A percentile compares a stretch with the other conserved stretches of the same genome.
These are phyloP conservation scores for Ilyonectria destructans DNA, from an alignment of 2,329 filamentous ascomycete species.

Conservation along the genomic window DNA sequence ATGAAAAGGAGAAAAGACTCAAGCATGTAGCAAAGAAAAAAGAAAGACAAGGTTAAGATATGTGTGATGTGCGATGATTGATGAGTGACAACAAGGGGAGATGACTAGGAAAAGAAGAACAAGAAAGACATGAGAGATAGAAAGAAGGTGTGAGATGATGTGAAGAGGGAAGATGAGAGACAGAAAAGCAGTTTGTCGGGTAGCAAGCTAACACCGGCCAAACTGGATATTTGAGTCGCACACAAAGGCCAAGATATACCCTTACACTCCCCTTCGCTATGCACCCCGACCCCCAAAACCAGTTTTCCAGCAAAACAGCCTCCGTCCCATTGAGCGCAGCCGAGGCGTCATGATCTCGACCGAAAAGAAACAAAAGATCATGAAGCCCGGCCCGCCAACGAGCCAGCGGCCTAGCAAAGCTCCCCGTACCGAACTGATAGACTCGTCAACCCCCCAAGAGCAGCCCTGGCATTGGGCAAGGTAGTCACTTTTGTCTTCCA, in stretches of 20 bases:
- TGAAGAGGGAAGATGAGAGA: constrained; percentile 37
- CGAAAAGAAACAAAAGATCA: constrained; percentile 24
- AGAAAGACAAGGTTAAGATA: constrained; percentile 36
- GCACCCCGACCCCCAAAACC: constrained; percentile 58
- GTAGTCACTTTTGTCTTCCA: constrained; percentile 62
- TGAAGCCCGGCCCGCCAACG: constrained; percentile 20
- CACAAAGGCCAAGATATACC: constrained; percentile 59
- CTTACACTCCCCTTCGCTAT: constrained; percentile 63
- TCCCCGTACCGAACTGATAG: constrained; percentile 50
- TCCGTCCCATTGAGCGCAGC: constrained; percentile 40
- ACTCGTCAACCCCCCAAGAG: constrained; percentile 53
- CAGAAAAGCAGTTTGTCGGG: constrained; percentile 47
- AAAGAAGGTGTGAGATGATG: constrained; percentile 35
- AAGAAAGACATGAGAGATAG: constrained; percentile 31
- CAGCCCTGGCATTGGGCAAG: constrained; percentile 50
- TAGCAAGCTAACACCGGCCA: constrained; percentile 48
- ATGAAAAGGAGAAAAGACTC: constrained; percentile 35
- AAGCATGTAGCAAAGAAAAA: constrained; percentile 42
- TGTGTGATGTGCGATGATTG: constrained; percentile 31
- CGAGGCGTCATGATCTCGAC: constrained; percentile 24
- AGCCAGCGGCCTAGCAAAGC: constrained; percentile 51
- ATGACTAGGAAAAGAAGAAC: constrained; percentile 1
- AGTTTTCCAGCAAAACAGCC: constrained; percentile 62
- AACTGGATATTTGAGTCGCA: constrained; percentile 54
- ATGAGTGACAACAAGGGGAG: constrained; percentile 30